Conservation (phyloP, 805 yeast genomes). For the Candida takata region DNA sequence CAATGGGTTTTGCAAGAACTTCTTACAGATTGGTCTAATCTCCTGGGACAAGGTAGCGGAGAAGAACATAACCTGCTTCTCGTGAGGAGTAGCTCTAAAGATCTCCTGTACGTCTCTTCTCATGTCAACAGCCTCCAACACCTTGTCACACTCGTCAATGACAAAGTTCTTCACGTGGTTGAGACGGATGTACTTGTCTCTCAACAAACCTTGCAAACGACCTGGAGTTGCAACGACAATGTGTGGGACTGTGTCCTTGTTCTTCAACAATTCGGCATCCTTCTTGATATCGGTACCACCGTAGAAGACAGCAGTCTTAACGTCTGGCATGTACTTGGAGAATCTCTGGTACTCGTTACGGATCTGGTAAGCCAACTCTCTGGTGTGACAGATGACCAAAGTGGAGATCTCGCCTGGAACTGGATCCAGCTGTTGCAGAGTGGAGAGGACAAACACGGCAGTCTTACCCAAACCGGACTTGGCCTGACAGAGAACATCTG, state of each 20-base stretch:
- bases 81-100: slow-evolving; percentile 95
- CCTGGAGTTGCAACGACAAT: slow-evolving; percentile 98
- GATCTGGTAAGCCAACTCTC: slow-evolving; percentile 98
- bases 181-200: slow-evolving; percentile 83
- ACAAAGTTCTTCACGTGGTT: slow-evolving; percentile 90
- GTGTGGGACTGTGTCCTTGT: slow-evolving; percentile 93
- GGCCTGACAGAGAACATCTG: slow-evolving; percentile 97
- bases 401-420: slow-evolving; percentile 95
- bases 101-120: slow-evolving; percentile 98
- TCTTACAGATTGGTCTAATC: slow-evolving; percentile 93
- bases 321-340: slow-evolving; percentile 98
- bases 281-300: slow-evolving; percentile 88
- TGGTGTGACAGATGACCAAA: slow-evolving; percentile 93
- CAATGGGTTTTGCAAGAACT: slow-evolving; percentile 95
- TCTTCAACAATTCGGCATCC: slow-evolving; percentile 82
- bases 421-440: slow-evolving; percentile 95
- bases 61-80: slow-evolving; percentile 99
- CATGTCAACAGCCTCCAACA: slow-evolving; percentile 86
- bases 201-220: slow-evolving; percentile 87
- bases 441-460: slow-evolving; percentile 93
- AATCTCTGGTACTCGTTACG: slow-evolving; percentile 95
- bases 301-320: slow-evolving; percentile 91
- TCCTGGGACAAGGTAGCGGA: slow-evolving; percentile 93
- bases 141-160: slow-evolving; percentile 98
- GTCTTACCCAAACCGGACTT: slow-evolving; percentile 99